Base-by-base conservation (phyloP, 1,139 yeast species). In the Lodderomyces margitis region DNA sequence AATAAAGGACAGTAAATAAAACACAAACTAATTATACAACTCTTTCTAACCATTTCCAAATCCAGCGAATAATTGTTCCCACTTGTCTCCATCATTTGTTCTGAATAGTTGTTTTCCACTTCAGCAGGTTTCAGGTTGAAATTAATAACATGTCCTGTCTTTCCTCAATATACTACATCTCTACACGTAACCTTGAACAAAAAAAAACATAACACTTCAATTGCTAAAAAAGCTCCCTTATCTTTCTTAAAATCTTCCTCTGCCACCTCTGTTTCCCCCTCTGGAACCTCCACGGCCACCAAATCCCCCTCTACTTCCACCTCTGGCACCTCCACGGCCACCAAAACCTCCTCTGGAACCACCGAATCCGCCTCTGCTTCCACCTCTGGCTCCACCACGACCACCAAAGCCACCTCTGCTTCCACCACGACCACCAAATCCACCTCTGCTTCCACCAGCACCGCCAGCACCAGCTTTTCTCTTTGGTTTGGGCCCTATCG, bases 41-140 rank as follows among this genome's bases (percentile, higher is more conserved):
- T 14, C 3, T 12, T n/a, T 28, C 40, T 70, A 68, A 25, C 73
- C 72, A 54, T 83, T 85, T 23, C 92, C 92, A 58, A 88, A 85
- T 0, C 95, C 96, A 2, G 95, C 94, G 68, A 89, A 89, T 24
- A 89, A 74, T 62, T 88, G 94, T 55, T 89, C 96, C 97, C 97
- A 89, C 61, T 89, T 97, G 55, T 87, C 95, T 44, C 77, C 75
- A 6, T 58, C 67, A 54, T 55, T 8, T 55, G 61, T 14, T 51
- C 65, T 37, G 54, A 58, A 7, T 55, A 58, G 5, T 46, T 59
- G 21, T 56, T 66, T 19, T 63, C 73, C 39, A 64, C 70, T 37
- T 73, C 68, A 39, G 80, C 82, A 6, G 70, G 69, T 45, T 65
- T 68, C 21, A 69, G 61, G 38, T 67, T 60, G 48, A 69, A 69